Conservation (phyloP, 208 protist genomes). For the Trypanosoma brucei region DNA sequence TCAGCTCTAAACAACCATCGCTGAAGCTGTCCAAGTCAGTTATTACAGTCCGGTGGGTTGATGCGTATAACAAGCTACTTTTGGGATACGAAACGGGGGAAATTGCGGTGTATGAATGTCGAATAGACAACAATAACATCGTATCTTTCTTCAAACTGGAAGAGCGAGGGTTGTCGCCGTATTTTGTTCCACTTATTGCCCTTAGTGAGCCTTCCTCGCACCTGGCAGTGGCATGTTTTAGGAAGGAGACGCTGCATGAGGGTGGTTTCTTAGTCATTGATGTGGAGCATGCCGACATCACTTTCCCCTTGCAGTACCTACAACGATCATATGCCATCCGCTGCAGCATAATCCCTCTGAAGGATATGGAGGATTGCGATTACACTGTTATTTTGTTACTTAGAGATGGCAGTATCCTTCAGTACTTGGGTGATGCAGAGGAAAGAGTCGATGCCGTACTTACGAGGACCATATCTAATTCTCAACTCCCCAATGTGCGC, state of each 20-base stretch:
- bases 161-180: constrained; percentile 6
- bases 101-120: constrained; percentile 11
- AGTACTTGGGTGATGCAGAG: constrained; percentile 17
- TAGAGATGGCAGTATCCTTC: constrained; percentile 17
- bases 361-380: not conserved
- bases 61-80: constrained; percentile 4
- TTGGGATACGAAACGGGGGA: constrained; percentile 16
- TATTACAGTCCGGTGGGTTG: constrained; percentile 15
- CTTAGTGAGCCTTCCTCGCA: constrained; percentile 7
- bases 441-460: constrained; percentile 1
- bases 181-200: constrained; percentile 5
- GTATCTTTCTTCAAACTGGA: constrained; percentile 12
- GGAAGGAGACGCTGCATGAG: constrained; percentile 3
- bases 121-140: not conserved
- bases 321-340: constrained; percentile 3
- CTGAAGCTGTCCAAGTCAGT: constrained; percentile 8
- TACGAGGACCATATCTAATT: constrained; percentile 2
- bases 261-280: constrained; percentile 21
- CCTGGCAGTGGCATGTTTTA: constrained; percentile 14
- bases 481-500: not conserved
- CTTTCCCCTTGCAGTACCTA: constrained; percentile 8
- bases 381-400: constrained; percentile 23
- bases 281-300: constrained; percentile 5
- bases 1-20: constrained; percentile 3
- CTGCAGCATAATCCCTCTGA: constrained; percentile 13